A percentile compares a stretch with the other conserved stretches of the same genome.
Conservation (phyloP, 129 eudicot genomes). For the Heracleum sosnowskyi region DNA sequence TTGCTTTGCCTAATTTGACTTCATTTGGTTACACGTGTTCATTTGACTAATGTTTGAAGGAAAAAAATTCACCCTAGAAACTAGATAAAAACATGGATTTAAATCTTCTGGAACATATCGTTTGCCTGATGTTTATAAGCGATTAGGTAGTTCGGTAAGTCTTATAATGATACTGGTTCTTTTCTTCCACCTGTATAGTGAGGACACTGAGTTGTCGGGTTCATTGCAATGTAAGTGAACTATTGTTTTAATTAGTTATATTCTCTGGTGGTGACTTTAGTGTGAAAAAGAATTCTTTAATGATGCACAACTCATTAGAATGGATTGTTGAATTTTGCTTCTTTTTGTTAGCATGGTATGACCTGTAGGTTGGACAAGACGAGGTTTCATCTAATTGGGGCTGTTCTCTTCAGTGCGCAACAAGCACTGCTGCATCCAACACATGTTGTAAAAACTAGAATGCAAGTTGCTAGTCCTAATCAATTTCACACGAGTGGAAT, state of each 20-base stretch:
- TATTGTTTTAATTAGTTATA: background rate
- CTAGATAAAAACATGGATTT: background rate
- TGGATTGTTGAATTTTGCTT: background rate
- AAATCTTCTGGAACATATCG: background rate
- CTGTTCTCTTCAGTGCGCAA: conserved; percentile 52
- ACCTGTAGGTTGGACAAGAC: conserved; percentile 52
- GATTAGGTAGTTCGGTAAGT: background rate
- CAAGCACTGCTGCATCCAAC: conserved; percentile 57
- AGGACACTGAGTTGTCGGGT: background rate
- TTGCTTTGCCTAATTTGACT: no score
- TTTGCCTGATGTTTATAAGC: background rate
- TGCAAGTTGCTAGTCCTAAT: conserved; percentile 57
- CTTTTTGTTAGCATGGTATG: background rate
- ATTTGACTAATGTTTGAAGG: background rate
- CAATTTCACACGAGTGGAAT: conserved; percentile 33
- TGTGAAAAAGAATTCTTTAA: background rate
- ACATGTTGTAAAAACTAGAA: conserved; percentile 55
- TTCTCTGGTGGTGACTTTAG: background rate
- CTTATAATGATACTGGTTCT: background rate
- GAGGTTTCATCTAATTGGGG: conserved; percentile 54
- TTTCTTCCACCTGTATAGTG: background rate
- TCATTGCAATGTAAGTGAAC: background rate
- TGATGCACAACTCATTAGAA: background rate
- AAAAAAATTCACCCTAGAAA: background rate
- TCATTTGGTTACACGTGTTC: background rate